Evolutionary conservation across 2,329 filamentous ascomycete genomes (phyloP).

Genomic region (Mycocentrospora acerina): DNA sequence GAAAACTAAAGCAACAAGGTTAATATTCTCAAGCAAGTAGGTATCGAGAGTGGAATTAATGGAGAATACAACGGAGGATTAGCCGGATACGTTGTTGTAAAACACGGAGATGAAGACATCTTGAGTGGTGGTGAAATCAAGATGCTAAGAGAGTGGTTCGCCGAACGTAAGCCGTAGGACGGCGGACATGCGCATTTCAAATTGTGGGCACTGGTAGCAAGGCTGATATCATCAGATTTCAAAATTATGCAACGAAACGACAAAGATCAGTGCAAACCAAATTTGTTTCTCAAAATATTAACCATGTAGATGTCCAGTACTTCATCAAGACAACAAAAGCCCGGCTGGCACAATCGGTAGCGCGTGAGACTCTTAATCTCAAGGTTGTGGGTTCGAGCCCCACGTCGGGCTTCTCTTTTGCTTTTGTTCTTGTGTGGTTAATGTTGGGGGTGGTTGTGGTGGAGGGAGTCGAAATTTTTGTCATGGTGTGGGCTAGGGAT

Average conservation of each 20-base stretch:
- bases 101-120: slow-evolving; percentile 1
- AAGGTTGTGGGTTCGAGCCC: slow-evolving; percentile 54
- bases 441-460: not conserved
- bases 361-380: slow-evolving; percentile 26
- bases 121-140: slow-evolving; percentile 3
- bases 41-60: slow-evolving; percentile 1
- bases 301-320: no score
- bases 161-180: not conserved
- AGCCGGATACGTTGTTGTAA: slow-evolving; percentile 1
- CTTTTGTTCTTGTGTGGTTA: slow-evolving; percentile 1
- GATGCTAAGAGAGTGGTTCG: slow-evolving; percentile 6
- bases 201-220: no score
- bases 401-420: slow-evolving; percentile 30
- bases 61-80: slow-evolving; percentile 1
- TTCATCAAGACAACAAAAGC: slow-evolving; percentile 14
- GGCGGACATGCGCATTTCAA: no score
- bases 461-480: not conserved
- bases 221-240: no score
- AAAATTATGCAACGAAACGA: no score
- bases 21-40: slow-evolving; percentile 2
- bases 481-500: not conserved
- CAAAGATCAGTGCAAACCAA: no score
- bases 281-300: no score
- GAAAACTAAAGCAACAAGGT: not conserved
- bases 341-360: slow-evolving; percentile 33